Evolutionary conservation across 2,329 filamentous ascomycete species (phyloP), one percentile per base, ranked within the genome.

Genomic region (Diaporthe eres): DNA sequence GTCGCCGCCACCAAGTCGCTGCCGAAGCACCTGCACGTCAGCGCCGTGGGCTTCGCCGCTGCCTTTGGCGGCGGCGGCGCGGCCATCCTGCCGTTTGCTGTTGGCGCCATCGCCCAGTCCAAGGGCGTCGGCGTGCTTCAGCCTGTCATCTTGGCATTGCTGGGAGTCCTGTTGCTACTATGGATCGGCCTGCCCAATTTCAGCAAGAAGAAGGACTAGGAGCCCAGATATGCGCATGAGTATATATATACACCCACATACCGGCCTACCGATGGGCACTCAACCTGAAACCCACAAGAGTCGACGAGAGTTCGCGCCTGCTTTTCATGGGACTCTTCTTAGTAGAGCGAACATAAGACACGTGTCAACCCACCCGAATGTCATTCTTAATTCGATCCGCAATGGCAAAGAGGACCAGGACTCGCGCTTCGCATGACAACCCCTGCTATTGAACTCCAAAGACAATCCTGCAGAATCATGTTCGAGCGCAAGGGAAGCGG

Each of bases 31-130:
- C 84, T 95, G n/a, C 94, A 97, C 80, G 93, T 96, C 44, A 90
- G 89, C 31, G 90, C 92, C 0, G 94, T 97, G 78, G 94, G 94
- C 0, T 96, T 97, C 78, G 92, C 92, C 1, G 91, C 93, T 1
- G 94, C 94, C 0, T 92, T 96, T 82, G 95, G 94, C 0, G 92
- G 94, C 0, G 89, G 89, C 34, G 94, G 95, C 1, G 94, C 92
- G 0, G 92, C 93, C 0, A 81, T 92, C n/a, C 78, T 94, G 84
- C 87, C 93, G 75, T 86, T 94, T 86, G 88, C 90, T 0, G 91
- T 94, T 0, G 93, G 93, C 7, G 91, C 91, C 1, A 89, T 94
- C 79, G 92, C 93, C 2, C 86, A 90, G 78, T 84, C 84, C 1
- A 87, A 85, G 77, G 90, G 90, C 0, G 90, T 92, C 3, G 83